Base-by-base conservation (phyloP, 2,329 filamentous ascomycete species). In the Parafenestella ontariensis region DNA sequence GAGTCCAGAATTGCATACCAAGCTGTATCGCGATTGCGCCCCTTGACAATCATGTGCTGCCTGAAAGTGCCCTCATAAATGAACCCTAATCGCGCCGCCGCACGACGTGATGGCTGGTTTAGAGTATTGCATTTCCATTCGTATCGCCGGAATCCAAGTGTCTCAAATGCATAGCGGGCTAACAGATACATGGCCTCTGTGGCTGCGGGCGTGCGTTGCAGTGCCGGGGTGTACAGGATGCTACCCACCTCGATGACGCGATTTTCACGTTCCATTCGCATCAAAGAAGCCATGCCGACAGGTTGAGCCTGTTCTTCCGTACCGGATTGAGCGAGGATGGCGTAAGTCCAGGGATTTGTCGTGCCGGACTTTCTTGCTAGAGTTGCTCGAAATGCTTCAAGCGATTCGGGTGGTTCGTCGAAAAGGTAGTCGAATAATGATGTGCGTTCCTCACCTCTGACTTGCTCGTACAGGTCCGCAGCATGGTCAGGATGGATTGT, bases 61-160 rank as follows among this genome's bases (percentile, higher is more conserved):
- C 85, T 78, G 57, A 88, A 88, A 0, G 81, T 63, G 0, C 87
- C 87, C 68, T 89, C 87, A 61, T 74, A 84, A 0, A 69, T 69
- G 60, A 88, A 89, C 0, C 87, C 87, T 8, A 87, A 68, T 2
- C 87, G 74, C 59, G 73, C 52, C 0, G 87, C 87, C 0, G 87
- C 86, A 3, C 79, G 73, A 13, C 78, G 73, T 40, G 84, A 87
- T 0, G 81, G 76, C 31, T 62, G 75, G 64, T 89, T 89, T 10
- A 85, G 72, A 15, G 77, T 61, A 65, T 89, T 81, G 48, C 84
- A 85, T 63, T 89, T 89, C 86, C 87, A 89, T 68, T 88, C 86
- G 3, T 87, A 80, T 7, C 87, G 76, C 3, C 81, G 70, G 65
- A 85, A 87, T 0, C 81, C 78, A 20, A 88, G 66, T 8, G 50